Evolutionary conservation across 202 grass and related monocot genomes (phyloP), one percentile per base, ranked within the genome.

Genomic region (Tripidium arundinaceum): DNA sequence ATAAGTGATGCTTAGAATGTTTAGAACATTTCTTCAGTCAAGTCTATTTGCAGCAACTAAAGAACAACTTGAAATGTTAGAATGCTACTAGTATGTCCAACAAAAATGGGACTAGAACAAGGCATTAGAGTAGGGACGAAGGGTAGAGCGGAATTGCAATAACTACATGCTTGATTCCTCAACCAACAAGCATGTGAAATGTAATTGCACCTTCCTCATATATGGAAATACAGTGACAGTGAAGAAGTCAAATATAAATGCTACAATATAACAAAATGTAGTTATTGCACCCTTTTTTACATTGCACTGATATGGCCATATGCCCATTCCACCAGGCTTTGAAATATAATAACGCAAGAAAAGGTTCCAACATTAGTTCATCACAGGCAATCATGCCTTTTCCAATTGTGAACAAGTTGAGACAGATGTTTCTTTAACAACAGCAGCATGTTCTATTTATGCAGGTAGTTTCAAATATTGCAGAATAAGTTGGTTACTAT

Each of bases 401-500:
- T 41, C 18, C 37, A 76, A 14, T 77, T 47, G 31, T 61, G n/a
- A 83, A 36, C 26, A 77, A 62, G 5, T 6, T 47, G 4, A 69
- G 69, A 46, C 25, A 60, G 45, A 33, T 47, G 28, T n/a, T 71
- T 33, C n/a, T 73, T 71, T 47, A 43, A 81, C 41, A 40, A n/a
- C 57, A 75, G 22, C 10, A 64, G 61, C 3, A 4, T 41, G 29
- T 38, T 34, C 2, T 76, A 43, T 33, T 33, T n/a, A n/a, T n/a
- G n/a, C n/a, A 58, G 29, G 3, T 22, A 60, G 60, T 88, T 76
- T 67, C 80, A 70, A 74, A 59, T 66, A 36, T 84, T 76, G 8
- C 45, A 80, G 47, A 74, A 42, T 34, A 49, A 73, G 39, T 47
- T 65, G 65, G 15, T 24, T 54, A n/a, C 13, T 67, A 46, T 54